Base-by-base conservation (phyloP, 1,284 basidiomycete species). In the Naganishia liquefaciens region DNA sequence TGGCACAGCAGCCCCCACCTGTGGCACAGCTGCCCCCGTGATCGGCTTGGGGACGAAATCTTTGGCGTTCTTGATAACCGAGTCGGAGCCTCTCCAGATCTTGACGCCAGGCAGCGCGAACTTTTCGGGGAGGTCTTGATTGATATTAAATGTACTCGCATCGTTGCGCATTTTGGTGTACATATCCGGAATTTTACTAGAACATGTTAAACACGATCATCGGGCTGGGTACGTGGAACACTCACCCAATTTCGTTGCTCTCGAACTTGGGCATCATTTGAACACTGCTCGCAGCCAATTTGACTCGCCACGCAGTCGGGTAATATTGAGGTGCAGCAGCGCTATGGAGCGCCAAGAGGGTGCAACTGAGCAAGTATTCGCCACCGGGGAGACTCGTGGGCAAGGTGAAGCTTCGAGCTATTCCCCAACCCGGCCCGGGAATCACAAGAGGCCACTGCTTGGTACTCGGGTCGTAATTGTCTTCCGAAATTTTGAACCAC, bases 401-500 rank as follows among this genome's bases (percentile, higher is more conserved):
- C 21, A 60, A 19, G 6, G 57, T 60, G n/a, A 60, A 60, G 9
- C 39, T 5, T 10, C 19, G 17, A 5, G 13, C 13, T 33, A 50
- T 40, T 5, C 57, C 57, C 11, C 5, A 27, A 6, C 17, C 17
- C n/a, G 21, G 33, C 1, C 3, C 30, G 9, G n/a, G 17, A 2
- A 50, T 33, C 15, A 5, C 30, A 0, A 39, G 13, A 1, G 57
- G 46, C 57, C 57, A 60, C 13, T 19, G 27, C 10, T 60, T 21
- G 10, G 10, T 49, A 2, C 17, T 9, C 2, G 33, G 46, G 21
- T 60, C 37, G 17, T 50, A 60, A n/a, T 37, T 49, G 7, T 50
- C 46, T 27, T 60, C 46, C 2, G 57, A 60, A 25, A 60, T 60
- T 25, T 50, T 60, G 47, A 60, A 60, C 57, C 57, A 60, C 1